phyloP scores from a whole-genome alignment of 139 green algal genomes.

The Coelastrella sp. region DNA sequence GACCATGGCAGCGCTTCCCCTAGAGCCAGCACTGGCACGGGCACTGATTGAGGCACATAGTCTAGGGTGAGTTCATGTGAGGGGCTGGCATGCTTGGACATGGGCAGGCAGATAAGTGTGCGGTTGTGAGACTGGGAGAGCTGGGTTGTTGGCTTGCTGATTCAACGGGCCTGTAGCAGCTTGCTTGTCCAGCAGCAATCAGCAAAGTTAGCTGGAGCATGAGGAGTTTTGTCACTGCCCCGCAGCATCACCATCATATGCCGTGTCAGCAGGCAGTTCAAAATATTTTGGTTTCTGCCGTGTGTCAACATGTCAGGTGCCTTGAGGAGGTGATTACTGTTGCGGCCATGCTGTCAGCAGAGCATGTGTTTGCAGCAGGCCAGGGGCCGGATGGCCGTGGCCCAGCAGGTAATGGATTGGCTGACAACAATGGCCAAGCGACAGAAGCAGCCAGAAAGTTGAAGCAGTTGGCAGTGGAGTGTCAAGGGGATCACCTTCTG shows the following conservation, averaged over 20 bases:
- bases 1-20: slow-evolving; percentile 79
- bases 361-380: slow-evolving; percentile 78
- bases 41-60: slow-evolving; percentile 84
- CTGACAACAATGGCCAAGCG: slow-evolving; percentile 13
- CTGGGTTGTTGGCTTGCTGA: too few relatives aligned
- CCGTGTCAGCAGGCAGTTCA: background rate
- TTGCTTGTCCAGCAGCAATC: too few relatives aligned
- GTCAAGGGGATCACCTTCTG: slow-evolving; percentile 89
- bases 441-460: background rate
- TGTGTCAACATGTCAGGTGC: slow-evolving; percentile 54
- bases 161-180: too few relatives aligned
- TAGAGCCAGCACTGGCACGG: slow-evolving; percentile 86
- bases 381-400: slow-evolving; percentile 57
- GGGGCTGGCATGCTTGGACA: too few relatives aligned
- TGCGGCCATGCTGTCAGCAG: slow-evolving; percentile 89
- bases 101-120: too few relatives aligned
- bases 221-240: background rate
- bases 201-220: too few relatives aligned
- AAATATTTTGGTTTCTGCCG: background rate
- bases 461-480: slow-evolving; percentile 67
- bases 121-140: too few relatives aligned
- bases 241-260: background rate
- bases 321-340: slow-evolving; percentile 80
- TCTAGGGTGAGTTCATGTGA: slow-evolving; percentile 59
- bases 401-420: background rate